A percentile compares a stretch with the other conserved stretches of the same genome.
phyloP scores from a whole-genome alignment of 129 eudicot genomes.

The Saussurea involucrata region DNA sequence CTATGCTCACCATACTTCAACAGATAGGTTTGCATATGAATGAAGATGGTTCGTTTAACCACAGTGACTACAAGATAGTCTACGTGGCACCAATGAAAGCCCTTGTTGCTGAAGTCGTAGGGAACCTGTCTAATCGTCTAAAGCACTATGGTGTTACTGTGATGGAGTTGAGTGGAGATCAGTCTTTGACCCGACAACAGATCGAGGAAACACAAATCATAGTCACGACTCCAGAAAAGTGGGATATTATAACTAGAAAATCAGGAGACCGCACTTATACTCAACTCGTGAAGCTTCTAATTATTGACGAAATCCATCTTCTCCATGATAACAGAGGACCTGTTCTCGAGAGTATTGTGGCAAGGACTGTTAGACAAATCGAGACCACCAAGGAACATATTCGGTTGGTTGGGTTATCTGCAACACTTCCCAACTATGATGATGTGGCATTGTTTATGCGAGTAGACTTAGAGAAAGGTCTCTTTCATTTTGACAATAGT shows the following conservation, averaged over 20 bases:
- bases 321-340: conserved; percentile 97
- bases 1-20: conserved; percentile 93
- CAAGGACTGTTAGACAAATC: conserved; percentile 87
- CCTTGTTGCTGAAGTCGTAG: conserved; percentile 93
- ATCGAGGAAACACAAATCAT: conserved; percentile 91
- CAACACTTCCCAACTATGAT: conserved; percentile 84
- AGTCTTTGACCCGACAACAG: conserved; percentile 80
- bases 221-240: conserved; percentile 96
- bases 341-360: conserved; percentile 90
- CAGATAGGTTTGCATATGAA: conserved; percentile 77
- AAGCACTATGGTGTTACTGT: conserved; percentile 72
- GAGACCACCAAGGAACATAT: conserved; percentile 94
- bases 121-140: conserved; percentile 77
- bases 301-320: conserved; percentile 92
- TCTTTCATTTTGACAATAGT: conserved; percentile 83
- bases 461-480: conserved; percentile 64
- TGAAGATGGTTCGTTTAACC: conserved; percentile 70
- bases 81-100: conserved; percentile 99
- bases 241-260: conserved; percentile 96
- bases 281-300: conserved; percentile 83
- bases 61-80: conserved; percentile 77
- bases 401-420: conserved; percentile 91
- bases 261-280: conserved; percentile 93
- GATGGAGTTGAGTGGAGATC: conserved; percentile 96
- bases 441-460: conserved; percentile 82